Evolutionary conservation across 768 basidiomycete species (phyloP).

Genomic region (Imleria badia): DNA sequence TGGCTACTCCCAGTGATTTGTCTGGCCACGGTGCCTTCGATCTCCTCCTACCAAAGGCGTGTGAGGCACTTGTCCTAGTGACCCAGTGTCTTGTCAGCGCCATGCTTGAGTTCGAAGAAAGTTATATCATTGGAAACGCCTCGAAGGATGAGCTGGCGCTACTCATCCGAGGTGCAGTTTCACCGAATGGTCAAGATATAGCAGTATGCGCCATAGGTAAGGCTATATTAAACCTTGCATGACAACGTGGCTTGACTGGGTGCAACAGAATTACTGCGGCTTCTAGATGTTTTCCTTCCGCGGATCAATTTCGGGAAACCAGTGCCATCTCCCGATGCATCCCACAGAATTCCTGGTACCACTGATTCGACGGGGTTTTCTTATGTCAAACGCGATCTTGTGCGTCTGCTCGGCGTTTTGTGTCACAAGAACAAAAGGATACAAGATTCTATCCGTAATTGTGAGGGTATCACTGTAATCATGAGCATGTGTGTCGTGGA

Average conservation of each 20-base stretch:
- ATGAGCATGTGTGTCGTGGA: slow-evolving; percentile 90
- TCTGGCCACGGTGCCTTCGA: slow-evolving; percentile 50
- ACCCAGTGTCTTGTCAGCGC: slow-evolving; percentile 73
- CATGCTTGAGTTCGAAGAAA: slow-evolving; percentile 44
- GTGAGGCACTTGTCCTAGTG: slow-evolving; percentile 77
- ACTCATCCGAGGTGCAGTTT: slow-evolving; percentile 46
- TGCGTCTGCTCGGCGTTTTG: slow-evolving; percentile 82
- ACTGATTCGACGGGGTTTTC: slow-evolving; percentile 61
- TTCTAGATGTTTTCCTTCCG: slow-evolving; percentile 82
- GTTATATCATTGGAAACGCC: slow-evolving; percentile 19
- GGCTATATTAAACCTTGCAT: slow-evolving; percentile 14
- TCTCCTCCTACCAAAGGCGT: slow-evolving; percentile 70
- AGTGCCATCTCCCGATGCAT: slow-evolving; percentile 27
- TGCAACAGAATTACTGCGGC: slow-evolving; percentile 70
- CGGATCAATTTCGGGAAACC: slow-evolving; percentile 79
- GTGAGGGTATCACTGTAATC: slow-evolving; percentile 75
- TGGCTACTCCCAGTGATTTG: not conserved
- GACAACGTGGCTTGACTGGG: not conserved
- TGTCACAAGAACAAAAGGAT: slow-evolving; percentile 60
- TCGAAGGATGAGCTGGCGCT: slow-evolving; percentile 27
- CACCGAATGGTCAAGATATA: slow-evolving; percentile 42
- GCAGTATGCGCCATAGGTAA: slow-evolving; percentile 60
- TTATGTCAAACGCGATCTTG: slow-evolving; percentile 86
- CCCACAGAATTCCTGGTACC: slow-evolving; percentile 23
- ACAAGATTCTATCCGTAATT: slow-evolving; percentile 71